Evolutionary conservation across 441 rosid species (phyloP), one percentile per base, ranked within the genome.

Genomic region (Daphne laureola): DNA sequence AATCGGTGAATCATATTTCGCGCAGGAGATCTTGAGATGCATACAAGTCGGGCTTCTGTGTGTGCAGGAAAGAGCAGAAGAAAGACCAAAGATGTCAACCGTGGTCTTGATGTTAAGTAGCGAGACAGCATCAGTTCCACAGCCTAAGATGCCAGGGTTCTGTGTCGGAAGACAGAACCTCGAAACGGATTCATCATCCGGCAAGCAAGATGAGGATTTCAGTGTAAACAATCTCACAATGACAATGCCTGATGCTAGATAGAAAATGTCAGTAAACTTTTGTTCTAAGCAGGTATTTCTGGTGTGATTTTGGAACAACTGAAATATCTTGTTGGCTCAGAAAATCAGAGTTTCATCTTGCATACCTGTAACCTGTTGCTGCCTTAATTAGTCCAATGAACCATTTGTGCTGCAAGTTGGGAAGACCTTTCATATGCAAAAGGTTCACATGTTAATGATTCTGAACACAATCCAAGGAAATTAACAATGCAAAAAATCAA

Each of bases 181-280:
- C 4, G 57, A 57, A 14, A 64, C 55, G n/a, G 62, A 57, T 26
- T 64, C 62, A 26, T 62, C 57, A 1, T 58, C 53, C 0, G 74
- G 85, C 23, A 86, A 73, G 58, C 84, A 63, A 1, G 81, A 82
- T 13, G 75, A 73, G 57, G 59, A 84, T 3, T 83, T 68, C 67
- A 67, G 85, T 12, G 81, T 91, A 43, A 91, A 91, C 74, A 84
- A 91, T 59, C 81, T 88, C 9, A 88, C 91, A 7, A 78, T 88
- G 8, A 84, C 95, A 36, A 73, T 70, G 74, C 62, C 84, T 48
- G 84, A 80, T 51, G 82, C 16, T 46, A 38, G 57, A 54, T 25
- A 51, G 38, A 55, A 44, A 18, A 38, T 43, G 14, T 31, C 8
- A 7, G 21, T 41, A 3, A n/a, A n/a, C n/a, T n/a, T 21, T 21